Percentiles rank a stretch among this genome's conserved stretches.
Evolutionary conservation across 192 early-diverging fungal species (phyloP).

Genomic region (Coemansia sp.): DNA sequence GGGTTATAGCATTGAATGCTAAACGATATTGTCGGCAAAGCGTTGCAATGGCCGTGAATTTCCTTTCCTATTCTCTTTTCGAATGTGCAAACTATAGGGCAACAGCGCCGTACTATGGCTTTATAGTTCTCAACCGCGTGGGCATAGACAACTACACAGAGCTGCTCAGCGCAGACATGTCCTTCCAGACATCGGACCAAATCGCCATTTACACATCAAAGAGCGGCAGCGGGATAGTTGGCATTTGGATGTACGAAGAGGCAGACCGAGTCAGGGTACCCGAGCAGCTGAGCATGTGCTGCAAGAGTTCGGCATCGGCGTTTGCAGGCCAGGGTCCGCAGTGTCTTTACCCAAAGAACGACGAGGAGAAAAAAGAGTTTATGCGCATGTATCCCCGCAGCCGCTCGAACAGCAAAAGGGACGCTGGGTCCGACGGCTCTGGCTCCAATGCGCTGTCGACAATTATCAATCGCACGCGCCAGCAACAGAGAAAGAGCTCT

Average conservation of each 20-base stretch:
- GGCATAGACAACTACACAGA: constrained; percentile 76
- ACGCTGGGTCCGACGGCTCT: constrained; percentile 3
- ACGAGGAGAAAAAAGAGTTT: constrained; percentile 42
- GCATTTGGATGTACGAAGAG: constrained; percentile 53
- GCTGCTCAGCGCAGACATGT: constrained; percentile 65
- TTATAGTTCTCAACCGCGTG: constrained; percentile 87
- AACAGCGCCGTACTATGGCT: constrained; percentile 62
- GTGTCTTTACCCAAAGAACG: constrained; percentile 37
- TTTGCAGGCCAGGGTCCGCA: constrained; percentile 25
- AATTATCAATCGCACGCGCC: constrained; percentile 31
- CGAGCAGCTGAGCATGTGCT: constrained; percentile 42
- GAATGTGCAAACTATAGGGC: constrained; percentile 14
- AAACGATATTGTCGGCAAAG: not conserved
- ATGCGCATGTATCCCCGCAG: constrained; percentile 45
- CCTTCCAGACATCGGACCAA: constrained; percentile 75
- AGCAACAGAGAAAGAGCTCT: constrained; percentile 21
- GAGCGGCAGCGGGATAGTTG: constrained; percentile 23
- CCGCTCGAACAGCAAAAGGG: constrained; percentile 47
- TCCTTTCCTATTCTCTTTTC: not conserved
- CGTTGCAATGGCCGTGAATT: not conserved
- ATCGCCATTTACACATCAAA: constrained; percentile 78
- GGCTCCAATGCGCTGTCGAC: constrained; percentile 17
- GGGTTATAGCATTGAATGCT: not conserved
- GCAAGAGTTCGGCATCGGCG: constrained; percentile 28
- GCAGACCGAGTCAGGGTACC: constrained; percentile 38